phyloP scores from a whole-genome alignment of 345 rosid species.

The Moricandia arvensis region DNA sequence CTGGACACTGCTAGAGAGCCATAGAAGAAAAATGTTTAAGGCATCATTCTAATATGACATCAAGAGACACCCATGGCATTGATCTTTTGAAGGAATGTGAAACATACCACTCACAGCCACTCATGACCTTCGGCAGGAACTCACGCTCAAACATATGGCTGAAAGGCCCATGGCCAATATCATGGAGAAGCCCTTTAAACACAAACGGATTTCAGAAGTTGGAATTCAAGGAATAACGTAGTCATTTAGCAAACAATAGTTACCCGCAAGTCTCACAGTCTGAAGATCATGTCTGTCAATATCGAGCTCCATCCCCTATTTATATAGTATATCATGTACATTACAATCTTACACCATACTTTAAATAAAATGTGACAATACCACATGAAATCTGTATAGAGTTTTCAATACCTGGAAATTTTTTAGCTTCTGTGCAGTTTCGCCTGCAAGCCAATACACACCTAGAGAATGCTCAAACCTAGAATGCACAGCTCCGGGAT shows the following conservation, averaged over 20 bases:
- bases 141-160: slow-evolving; percentile 89
- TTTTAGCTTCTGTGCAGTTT: slow-evolving; percentile 65
- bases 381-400: slow-evolving; percentile 5
- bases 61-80: slow-evolving; percentile 4
- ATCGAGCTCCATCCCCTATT: slow-evolving; percentile 78
- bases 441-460: slow-evolving; percentile 84
- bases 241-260: neutral
- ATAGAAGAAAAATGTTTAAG: neutral
- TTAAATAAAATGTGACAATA: slow-evolving; percentile 6
- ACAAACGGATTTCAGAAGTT: slow-evolving; percentile 14
- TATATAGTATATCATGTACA: neutral
- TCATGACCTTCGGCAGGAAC: slow-evolving; percentile 72
- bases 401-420: slow-evolving; percentile 51
- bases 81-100: slow-evolving; percentile 21
- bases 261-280: slow-evolving; percentile 92
- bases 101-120: slow-evolving; percentile 56
- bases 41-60: neutral
- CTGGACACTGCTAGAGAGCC: slow-evolving; percentile 10
- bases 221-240: neutral
- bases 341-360: slow-evolving; percentile 15
- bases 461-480: slow-evolving; percentile 97
- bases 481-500: slow-evolving; percentile 91
- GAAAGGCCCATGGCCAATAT: slow-evolving; percentile 96
- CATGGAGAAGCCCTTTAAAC: slow-evolving; percentile 81
- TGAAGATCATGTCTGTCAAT: slow-evolving; percentile 76